These are phyloP conservation scores for Plasmodium gallinaceum DNA, from an alignment of 169 alveolate genomes.

Conservation along the genomic window DNA sequence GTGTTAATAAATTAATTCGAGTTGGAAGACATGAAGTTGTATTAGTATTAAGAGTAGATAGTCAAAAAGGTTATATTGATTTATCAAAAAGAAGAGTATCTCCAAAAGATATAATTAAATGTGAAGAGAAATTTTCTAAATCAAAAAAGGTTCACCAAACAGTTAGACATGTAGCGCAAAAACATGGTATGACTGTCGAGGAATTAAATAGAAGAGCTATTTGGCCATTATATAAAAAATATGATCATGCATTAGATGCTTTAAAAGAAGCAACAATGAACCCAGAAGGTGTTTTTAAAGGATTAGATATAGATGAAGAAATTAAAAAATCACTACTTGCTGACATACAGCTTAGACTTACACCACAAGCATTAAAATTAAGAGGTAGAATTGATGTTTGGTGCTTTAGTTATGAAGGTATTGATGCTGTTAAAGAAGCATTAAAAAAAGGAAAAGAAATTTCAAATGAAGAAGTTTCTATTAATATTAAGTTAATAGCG, in stretches of 20 bases:
- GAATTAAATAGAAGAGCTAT: conserved; percentile 92
- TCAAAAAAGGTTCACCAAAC: conserved; percentile 96
- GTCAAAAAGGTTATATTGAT: conserved; percentile 97
- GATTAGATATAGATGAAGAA: conserved; percentile 89
- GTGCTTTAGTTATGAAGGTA: conserved; percentile 97
- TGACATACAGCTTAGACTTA: conserved; percentile 90
- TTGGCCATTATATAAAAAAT: conserved; percentile 97
- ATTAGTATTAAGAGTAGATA: conserved; percentile 96
- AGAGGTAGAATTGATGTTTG: conserved; percentile 95
- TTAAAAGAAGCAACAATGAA: conserved; percentile 94
- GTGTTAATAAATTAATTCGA: conserved; percentile 89
- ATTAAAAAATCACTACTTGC: conserved; percentile 88
- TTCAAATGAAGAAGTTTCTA: conserved; percentile 76
- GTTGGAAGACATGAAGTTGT: conserved; percentile 95
- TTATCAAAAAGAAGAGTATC: conserved; percentile 96
- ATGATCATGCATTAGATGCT: conserved; percentile 97
- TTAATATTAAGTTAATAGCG: conserved; percentile 91
- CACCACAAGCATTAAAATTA: conserved; percentile 93
- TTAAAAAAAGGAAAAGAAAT: conserved; percentile 83
- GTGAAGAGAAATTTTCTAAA: conserved; percentile 93
- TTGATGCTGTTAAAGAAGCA: conserved; percentile 97
- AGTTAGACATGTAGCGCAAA: conserved; percentile 94
- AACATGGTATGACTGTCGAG: conserved; percentile 92
- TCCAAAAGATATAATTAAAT: conserved; percentile 94
- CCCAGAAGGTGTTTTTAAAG: conserved; percentile 92